These are phyloP conservation scores for Dipodascus geniculatus DNA, from an alignment of 805 yeast species.

Conservation along the genomic window DNA sequence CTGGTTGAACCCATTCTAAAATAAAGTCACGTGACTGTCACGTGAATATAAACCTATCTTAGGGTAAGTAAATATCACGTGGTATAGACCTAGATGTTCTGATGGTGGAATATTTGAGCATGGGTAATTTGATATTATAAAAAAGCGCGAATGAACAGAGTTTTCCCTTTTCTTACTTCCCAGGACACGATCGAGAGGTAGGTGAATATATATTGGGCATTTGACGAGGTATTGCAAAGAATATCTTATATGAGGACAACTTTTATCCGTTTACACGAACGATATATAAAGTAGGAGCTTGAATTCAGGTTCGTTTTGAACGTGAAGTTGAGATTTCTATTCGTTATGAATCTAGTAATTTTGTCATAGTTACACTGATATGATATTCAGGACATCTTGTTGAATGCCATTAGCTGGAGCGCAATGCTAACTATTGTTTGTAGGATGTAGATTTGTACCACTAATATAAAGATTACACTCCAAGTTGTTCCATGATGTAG, in stretches of 20 bases:
- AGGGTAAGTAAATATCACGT: not conserved
- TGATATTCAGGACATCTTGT: not conserved
- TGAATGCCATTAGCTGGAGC: not conserved
- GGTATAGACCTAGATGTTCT: not conserved
- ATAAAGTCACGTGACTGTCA: not conserved
- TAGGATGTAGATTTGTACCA: no score
- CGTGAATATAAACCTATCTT: not conserved
- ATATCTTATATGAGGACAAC: not conserved
- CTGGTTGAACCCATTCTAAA: not conserved
- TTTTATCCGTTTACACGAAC: not conserved
- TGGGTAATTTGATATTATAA: not conserved
- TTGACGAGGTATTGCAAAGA: no score
- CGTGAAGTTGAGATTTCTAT: not conserved
- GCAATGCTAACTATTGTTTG: not conserved
- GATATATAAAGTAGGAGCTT: not conserved
- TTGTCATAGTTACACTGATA: slow-evolving; percentile 1
- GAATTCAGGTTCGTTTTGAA: not conserved
- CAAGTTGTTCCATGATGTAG: not conserved
- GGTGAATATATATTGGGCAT: not conserved
- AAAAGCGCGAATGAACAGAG: not conserved
- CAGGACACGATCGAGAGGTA: not conserved
- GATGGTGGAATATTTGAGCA: not conserved
- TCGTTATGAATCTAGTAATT: not conserved
- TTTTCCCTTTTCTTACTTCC: not conserved
- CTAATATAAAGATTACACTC: no score